phyloP scores from a whole-genome alignment of 106 monocot species.

The Dioscorea alata region DNA sequence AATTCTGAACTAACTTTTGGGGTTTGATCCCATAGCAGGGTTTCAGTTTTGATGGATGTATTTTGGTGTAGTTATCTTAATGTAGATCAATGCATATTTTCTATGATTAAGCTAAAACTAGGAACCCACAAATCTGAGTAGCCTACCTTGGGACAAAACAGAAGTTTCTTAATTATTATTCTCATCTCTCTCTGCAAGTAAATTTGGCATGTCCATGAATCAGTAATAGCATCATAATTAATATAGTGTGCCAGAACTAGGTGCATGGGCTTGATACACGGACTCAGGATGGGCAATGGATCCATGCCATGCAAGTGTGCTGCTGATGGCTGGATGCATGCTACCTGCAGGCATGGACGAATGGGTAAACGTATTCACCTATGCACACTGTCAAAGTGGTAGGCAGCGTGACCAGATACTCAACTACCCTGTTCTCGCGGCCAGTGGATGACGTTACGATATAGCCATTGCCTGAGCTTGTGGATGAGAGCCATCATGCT shows the following conservation, averaged over 20 bases:
- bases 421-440: constrained; percentile 2
- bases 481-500: constrained; percentile 4
- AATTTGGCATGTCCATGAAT: no score
- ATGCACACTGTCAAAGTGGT: constrained; percentile 2
- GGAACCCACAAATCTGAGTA: no score
- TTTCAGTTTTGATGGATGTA: no score
- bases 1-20: no score
- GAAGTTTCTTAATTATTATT: no score
- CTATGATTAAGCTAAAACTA: no score
- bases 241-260: constrained; percentile 24
- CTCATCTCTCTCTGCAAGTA: no score
- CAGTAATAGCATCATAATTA: constrained; percentile 17
- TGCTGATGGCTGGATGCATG: no score
- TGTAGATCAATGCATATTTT: no score
- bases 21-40: no score
- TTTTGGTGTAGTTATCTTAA: no score
- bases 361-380: constrained; percentile 7
- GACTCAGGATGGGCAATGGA: not conserved
- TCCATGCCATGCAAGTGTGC: not conserved
- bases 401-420: constrained; percentile 3
- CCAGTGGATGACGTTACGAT: constrained; percentile 9
- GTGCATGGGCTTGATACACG: constrained; percentile 15
- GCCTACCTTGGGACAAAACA: no score
- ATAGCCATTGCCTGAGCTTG: constrained; percentile 10
- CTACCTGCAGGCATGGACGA: constrained; percentile 14